Evolutionary conservation across 2,329 filamentous ascomycete species (phyloP).

Genomic region (Pseudogymnoascus pannorum): DNA sequence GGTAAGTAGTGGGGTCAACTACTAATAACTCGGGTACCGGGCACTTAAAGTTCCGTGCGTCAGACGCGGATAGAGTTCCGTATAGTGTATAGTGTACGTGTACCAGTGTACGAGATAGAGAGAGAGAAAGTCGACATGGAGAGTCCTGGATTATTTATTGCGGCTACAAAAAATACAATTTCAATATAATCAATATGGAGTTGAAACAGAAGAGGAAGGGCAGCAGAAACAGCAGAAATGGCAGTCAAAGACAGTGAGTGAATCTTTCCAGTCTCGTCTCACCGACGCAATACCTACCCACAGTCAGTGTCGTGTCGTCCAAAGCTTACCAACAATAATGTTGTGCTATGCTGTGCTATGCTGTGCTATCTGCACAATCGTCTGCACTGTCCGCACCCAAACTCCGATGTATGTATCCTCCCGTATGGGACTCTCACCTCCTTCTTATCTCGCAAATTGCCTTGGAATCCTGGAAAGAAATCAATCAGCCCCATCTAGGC

Average conservation of each 20-base stretch:
- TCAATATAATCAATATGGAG: neutral
- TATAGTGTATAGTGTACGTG: no score
- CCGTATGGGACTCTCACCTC: neutral
- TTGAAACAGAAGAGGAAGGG: neutral
- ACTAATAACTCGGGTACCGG: neutral
- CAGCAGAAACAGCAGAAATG: neutral
- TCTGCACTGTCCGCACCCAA: neutral
- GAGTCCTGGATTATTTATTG: neutral
- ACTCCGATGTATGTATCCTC: neutral
- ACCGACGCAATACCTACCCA: neutral
- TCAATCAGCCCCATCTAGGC: no score
- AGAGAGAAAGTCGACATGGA: no score
- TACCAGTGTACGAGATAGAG: no score
- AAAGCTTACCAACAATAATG: neutral
- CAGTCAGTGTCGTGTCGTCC: no score
- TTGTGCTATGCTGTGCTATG: neutral
- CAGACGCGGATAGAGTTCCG: neutral
- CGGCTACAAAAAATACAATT: neutral
- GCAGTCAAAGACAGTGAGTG: no score
- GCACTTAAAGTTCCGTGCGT: neutral
- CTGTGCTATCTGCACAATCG: neutral
- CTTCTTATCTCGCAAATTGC: neutral
- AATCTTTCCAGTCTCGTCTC: no score
- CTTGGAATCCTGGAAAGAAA: no score
- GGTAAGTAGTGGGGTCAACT: neutral